These are phyloP conservation scores for Lepidium africanum DNA, from an alignment of 345 rosid species.

Conservation along the genomic window DNA sequence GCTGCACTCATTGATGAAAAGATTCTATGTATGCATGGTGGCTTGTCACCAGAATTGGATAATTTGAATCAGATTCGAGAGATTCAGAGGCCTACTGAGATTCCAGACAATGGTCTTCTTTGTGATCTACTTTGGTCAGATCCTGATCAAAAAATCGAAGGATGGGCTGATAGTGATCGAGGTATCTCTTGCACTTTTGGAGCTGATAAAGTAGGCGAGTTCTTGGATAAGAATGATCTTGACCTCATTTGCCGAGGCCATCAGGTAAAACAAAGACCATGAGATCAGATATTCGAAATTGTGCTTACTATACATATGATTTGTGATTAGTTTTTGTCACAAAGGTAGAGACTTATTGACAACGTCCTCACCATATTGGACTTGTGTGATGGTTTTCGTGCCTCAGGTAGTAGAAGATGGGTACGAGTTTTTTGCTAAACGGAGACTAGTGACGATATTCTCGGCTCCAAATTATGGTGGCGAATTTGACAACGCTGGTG, in stretches of 20 bases:
- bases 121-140: conserved; percentile 98
- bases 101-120: conserved; percentile 85
- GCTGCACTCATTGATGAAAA: conserved; percentile 80
- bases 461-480: conserved; percentile 99
- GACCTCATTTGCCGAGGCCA: conserved; percentile 97
- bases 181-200: conserved; percentile 90
- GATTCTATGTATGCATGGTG: conserved; percentile 97
- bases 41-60: conserved; percentile 76
- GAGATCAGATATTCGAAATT: background rate
- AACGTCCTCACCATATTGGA: background rate
- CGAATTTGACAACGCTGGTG: conserved; percentile 94
- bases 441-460: conserved; percentile 80
- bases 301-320: background rate
- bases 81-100: conserved; percentile 70
- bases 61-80: conserved; percentile 63
- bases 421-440: conserved; percentile 79
- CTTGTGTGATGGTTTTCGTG: background rate
- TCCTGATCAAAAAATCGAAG: conserved; percentile 58
- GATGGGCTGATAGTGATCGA: conserved; percentile 84
- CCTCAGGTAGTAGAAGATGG: conserved; percentile 96
- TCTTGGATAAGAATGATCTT: conserved; percentile 77
- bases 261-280: conserved; percentile 47
- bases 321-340: background rate
- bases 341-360: background rate
- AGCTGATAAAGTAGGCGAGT: conserved; percentile 63